These are phyloP conservation scores for Penicillium polonicum DNA, from an alignment of 2,329 filamentous ascomycete species.

Conservation along the genomic window DNA sequence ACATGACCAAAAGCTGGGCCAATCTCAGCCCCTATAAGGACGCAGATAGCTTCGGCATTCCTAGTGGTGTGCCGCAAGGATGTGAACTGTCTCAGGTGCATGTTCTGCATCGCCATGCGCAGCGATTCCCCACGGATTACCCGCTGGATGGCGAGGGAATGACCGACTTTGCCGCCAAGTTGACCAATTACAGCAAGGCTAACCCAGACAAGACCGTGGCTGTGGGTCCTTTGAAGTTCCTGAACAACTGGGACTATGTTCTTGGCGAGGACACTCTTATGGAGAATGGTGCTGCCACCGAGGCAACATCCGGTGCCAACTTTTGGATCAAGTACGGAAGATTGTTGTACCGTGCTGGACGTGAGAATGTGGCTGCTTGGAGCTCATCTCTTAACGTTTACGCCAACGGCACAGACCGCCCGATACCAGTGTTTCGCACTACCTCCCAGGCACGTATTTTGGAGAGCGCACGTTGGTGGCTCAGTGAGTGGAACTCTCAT, in stretches of 20 bases:
- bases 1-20: conserved; percentile 33
- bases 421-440: conserved; percentile 54
- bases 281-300: conserved; percentile 51
- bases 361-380: conserved; percentile 49
- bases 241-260: conserved; percentile 54
- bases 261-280: conserved; percentile 49
- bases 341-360: conserved; percentile 51
- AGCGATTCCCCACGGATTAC: conserved; percentile 51
- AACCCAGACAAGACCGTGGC: conserved; percentile 37
- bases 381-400: conserved; percentile 42
- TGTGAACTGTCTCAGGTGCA: conserved; percentile 58
- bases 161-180: conserved; percentile 50
- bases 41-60: conserved; percentile 25
- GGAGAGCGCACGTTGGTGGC: conserved; percentile 49
- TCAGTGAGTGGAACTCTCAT: conserved; percentile 32
- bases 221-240: conserved; percentile 52
- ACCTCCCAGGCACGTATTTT: conserved; percentile 56
- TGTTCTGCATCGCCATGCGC: conserved; percentile 55
- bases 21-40: conserved; percentile 34
- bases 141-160: conserved; percentile 53
- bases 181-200: conserved; percentile 46
- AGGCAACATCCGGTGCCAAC: conserved; percentile 50
- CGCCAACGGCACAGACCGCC: conserved; percentile 48
- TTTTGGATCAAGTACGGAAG: conserved; percentile 59
- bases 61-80: conserved; percentile 52